Evolutionary conservation across 495 filamentous ascomycete genomes (phyloP).

Genomic region (Trichoderma orchidacearum): DNA sequence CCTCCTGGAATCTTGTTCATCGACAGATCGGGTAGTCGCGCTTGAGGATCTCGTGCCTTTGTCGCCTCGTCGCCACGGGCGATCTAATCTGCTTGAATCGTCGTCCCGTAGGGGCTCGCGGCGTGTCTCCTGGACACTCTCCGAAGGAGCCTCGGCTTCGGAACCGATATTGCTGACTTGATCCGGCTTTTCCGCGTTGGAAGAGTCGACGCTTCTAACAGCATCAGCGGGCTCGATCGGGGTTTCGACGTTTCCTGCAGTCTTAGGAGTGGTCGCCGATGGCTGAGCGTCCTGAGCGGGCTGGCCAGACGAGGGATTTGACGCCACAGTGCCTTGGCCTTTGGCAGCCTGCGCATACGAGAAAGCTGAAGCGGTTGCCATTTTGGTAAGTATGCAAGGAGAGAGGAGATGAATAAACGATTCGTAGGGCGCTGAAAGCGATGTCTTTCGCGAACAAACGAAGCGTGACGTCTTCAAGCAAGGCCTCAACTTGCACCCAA

Average conservation of each 20-base stretch:
- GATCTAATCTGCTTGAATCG: background rate
- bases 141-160: conserved; percentile 14
- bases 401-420: background rate
- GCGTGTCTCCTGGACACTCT: conserved; percentile 13
- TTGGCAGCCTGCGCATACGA: conserved; percentile 95
- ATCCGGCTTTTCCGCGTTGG: conserved; percentile 5
- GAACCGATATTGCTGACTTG: conserved; percentile 6
- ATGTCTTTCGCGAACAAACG: background rate
- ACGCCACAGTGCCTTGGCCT: conserved; percentile 36
- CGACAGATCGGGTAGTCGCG: conserved; percentile 22
- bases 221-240: background rate
- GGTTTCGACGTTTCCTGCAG: background rate
- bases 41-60: conserved; percentile 14
- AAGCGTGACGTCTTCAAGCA: background rate
- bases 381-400: background rate
- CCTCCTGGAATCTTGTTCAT: conserved; percentile 17
- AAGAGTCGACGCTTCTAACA: background rate
- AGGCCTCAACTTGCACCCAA: background rate
- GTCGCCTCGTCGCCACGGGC: conserved; percentile 7
- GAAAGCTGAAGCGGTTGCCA: conserved; percentile 36
- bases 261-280: background rate
- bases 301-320: background rate
- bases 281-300: background rate
- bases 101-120: conserved; percentile 9
- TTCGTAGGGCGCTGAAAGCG: background rate